These are phyloP conservation scores for Phytophthora lateralis DNA, from an alignment of 352 stramenopile genomes.

Conservation along the genomic window DNA sequence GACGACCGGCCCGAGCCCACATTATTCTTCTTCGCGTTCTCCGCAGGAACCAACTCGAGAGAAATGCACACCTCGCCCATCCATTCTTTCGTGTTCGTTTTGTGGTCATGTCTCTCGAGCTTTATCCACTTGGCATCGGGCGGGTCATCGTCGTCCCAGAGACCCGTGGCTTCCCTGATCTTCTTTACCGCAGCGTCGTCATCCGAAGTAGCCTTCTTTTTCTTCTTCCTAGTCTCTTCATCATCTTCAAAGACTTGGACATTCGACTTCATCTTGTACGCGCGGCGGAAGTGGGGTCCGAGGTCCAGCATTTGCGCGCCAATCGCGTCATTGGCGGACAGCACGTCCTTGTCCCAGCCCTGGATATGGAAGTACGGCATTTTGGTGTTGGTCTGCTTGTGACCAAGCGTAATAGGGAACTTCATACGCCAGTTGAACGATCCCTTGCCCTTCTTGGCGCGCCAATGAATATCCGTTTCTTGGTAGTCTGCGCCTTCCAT, in stretches of 20 bases:
- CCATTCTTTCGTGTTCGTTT: slow-evolving; percentile 78
- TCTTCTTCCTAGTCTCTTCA: slow-evolving; percentile 73
- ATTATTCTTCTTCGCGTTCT: slow-evolving; percentile 78
- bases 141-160: slow-evolving; percentile 86
- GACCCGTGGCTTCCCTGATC: slow-evolving; percentile 82
- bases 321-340: slow-evolving; percentile 93
- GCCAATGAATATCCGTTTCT: slow-evolving; percentile 95
- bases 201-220: slow-evolving; percentile 77
- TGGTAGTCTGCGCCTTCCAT: slow-evolving; percentile 82
- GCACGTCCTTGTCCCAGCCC: slow-evolving; percentile 94
- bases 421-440: slow-evolving; percentile 96
- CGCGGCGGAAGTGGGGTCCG: slow-evolving; percentile 68
- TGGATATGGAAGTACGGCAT: slow-evolving; percentile 94
- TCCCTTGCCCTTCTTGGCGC: slow-evolving; percentile 92
- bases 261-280: slow-evolving; percentile 76
- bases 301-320: slow-evolving; percentile 87
- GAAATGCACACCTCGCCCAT: slow-evolving; percentile 90
- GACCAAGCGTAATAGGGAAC: slow-evolving; percentile 88
- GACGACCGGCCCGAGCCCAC: slow-evolving; percentile 86
- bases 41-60: slow-evolving; percentile 87
- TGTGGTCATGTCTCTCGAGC: slow-evolving; percentile 80
- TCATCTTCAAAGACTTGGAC: slow-evolving; percentile 88
- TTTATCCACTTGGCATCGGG: slow-evolving; percentile 87
- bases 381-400: slow-evolving; percentile 89
- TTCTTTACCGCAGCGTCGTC: slow-evolving; percentile 82